Evolutionary conservation across 768 basidiomycete genomes (phyloP), one percentile per base, ranked within the genome.

Genomic region (Rhodotorula graminis): DNA sequence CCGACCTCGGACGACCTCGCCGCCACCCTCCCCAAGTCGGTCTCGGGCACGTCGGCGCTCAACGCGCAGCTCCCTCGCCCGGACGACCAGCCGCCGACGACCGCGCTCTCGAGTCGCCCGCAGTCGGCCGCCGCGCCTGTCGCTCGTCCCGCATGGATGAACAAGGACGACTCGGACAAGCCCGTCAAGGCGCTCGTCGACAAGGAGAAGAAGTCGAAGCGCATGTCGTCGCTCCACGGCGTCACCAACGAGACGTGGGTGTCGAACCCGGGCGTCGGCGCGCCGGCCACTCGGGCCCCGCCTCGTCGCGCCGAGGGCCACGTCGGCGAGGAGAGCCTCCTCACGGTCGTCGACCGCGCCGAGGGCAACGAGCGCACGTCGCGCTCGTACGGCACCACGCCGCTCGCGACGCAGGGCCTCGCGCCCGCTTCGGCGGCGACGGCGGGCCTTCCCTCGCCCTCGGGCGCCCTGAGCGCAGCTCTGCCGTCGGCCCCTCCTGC

Each of bases 161-260:
- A 25, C n/a, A 46, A 64, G 33, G 19, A 23, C 40, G 40, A 25
- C 11, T 19, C 40, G 14, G 23, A 27, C 42, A 66, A 65, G 58
- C 42, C 59, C 27, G 40, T 44, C 61, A 65, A 57, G 53, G 49
- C 56, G 47, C 64, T 69, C 49, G 63, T 55, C 15, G 63, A 62
- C n/a, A 64, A 67, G 50, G 69, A 71, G 64, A 70, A 70, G 63
- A 58, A 67, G 58, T 53, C 46, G 46, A 68, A 75, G 64, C 63
- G 66, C 21, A 44, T 68, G 29, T 60, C 56, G 37, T 47, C 64
- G 31, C 44, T 71, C 5, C 67, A 75, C 40, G 66, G 66, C 25
- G 57, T 66, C 42, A 57, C 66, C 16, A 65, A 70, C 21, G 65
- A 64, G 23, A 66, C 56, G 52, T 75, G 74, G 74, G 74, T 75